Base-by-base conservation (phyloP, 1,284 basidiomycete genomes). In the Ustilago vetiveriae region DNA sequence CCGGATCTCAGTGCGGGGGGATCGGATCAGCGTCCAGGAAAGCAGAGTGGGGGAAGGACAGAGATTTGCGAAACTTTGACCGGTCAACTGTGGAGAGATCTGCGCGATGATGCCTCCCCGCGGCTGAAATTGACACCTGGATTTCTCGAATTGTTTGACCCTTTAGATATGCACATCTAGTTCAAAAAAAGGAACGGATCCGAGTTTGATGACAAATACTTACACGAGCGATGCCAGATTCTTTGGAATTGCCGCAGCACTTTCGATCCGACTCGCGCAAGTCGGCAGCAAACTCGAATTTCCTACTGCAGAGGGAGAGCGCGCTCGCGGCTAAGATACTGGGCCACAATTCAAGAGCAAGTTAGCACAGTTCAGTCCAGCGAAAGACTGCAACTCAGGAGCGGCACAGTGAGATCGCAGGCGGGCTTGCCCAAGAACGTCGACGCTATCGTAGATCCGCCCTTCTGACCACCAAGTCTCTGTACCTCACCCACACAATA, bases 231-330 rank as follows among this genome's bases (percentile, higher is more conserved):
- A 11, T n/a, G 3, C 22, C 5, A n/a, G n/a, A n/a, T n/a, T n/a
- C n/a, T n/a, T n/a, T 49, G 65, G 53, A 58, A 68, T 68, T 68
- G 65, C 65, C 65, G 65, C 65, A 68, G 65, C 65, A 68, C 26
- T 32, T 37, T 48, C 23, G 38, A 33, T 17, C 22, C 3, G 21
- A 14, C 11, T 6, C 23, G 29, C 23, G 33, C n/a, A 7, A 29
- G 3, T 19, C 4, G n/a, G n/a, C 30, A 19, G 29, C n/a, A n/a
- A n/a, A n/a, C n/a, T n/a, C n/a, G n/a, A n/a, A n/a, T n/a, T n/a
- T n/a, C n/a, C n/a, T n/a, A n/a, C n/a, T n/a, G n/a, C n/a, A n/a
- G n/a, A n/a, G n/a, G n/a, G n/a, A n/a, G n/a, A n/a, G n/a, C n/a
- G n/a, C n/a, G n/a, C n/a, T n/a, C n/a, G n/a, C n/a, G n/a, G n/a